Evolutionary conservation across 2,329 filamentous ascomycete genomes (phyloP), one percentile per base, ranked within the genome.

Genomic region (Metarhizium sp.): DNA sequence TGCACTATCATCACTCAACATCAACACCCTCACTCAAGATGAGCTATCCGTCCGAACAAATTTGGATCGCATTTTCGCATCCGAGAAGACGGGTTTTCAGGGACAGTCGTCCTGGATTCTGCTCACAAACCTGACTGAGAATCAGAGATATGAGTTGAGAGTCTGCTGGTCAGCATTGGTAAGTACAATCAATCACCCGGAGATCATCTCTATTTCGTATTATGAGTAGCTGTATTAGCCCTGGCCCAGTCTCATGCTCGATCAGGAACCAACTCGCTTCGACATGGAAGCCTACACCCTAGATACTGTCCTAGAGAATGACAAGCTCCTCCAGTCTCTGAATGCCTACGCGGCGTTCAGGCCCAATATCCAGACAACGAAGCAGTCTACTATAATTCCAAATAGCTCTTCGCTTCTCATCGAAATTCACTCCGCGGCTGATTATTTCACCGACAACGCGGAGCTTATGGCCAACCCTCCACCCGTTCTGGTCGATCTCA

Each of bases 221-320:
- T 25, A 25, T 25, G 25, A 25, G 1, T 25, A 25, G 25, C 25
- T 25, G 25, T 25, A 25, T 25, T 11, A 34, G 32, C 7, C 32
- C 7, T 11, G 32, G 32, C 32, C 10, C 32, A 34, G 32, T 43
- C 40, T 58, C 13, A 46, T 36, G 49, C 36, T 38, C n/a, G 13
- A n/a, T 13, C 34, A 96, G 92, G 87, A 96, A 85, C 92, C 92
- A 48, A 95, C 92, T 0, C 74, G 79, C 29, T 95, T 96, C 73
- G 77, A 74, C 59, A 74, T 96, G 25, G 76, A 84, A 57, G 82
- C 85, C 1, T 83, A 84, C 67, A 73, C 84, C 38, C 66, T 90
- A 14, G 67, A 78, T 25, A 70, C 78, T 29, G 81, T 90, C 52
- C 83, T 87, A 62, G 75, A 80, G 47, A 80, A 78, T 0, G 78